A percentile compares a stretch with the other conserved stretches of the same genome.
These are phyloP conservation scores for Thelephora aurantiotincta DNA, from an alignment of 768 basidiomycete species.

Conservation along the genomic window DNA sequence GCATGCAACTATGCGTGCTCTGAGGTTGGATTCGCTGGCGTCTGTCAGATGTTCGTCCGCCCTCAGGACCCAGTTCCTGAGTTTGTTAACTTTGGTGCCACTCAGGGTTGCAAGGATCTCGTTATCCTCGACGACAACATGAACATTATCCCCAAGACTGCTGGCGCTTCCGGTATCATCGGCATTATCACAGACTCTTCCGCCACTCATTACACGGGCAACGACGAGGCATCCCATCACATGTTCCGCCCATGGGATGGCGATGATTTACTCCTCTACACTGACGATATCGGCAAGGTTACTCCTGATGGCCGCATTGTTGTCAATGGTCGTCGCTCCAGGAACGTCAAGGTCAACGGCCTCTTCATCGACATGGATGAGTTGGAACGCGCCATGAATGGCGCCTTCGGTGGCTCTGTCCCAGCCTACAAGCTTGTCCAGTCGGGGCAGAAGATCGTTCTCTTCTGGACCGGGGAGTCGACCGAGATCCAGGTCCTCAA, in stretches of 20 bases:
- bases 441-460: conserved; percentile 15
- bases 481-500: conserved; percentile 12
- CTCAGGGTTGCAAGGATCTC: conserved; percentile 16
- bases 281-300: conserved; percentile 17
- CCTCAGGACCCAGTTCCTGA: conserved; percentile 15
- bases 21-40: conserved; percentile 17
- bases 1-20: conserved; percentile 21
- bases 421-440: conserved; percentile 16
- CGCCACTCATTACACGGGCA: conserved; percentile 16
- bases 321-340: conserved; percentile 16
- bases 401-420: conserved; percentile 13
- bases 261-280: conserved; percentile 14
- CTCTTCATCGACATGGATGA: conserved; percentile 17
- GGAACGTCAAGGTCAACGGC: conserved; percentile 18
- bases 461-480: conserved; percentile 11
- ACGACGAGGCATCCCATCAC: conserved; percentile 14
- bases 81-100: conserved; percentile 14
- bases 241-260: conserved; percentile 16
- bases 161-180: conserved; percentile 15
- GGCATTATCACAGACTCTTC: conserved; percentile 15
- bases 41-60: conserved; percentile 17
- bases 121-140: conserved; percentile 14
- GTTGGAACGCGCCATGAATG: conserved; percentile 14
- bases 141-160: conserved; percentile 11
- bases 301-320: conserved; percentile 15